Conservation (phyloP, 2,329 filamentous ascomycete genomes). For the Pezizomycotina sp. region DNA sequence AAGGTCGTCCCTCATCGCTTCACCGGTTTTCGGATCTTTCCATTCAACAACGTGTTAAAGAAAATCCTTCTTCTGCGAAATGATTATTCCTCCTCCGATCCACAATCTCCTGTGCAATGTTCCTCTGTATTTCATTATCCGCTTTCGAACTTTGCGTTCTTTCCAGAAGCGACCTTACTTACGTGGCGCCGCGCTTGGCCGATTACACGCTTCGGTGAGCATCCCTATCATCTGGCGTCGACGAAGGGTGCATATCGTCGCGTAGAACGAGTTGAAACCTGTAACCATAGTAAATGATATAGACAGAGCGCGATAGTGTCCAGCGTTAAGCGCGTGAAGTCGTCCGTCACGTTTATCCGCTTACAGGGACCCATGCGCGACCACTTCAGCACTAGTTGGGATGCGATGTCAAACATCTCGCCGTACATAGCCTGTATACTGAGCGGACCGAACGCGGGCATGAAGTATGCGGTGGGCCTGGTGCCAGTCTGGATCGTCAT, state of each 20-base stretch:
- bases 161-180: no score
- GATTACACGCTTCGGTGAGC: slow-evolving; percentile 39
- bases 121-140: slow-evolving; percentile 35
- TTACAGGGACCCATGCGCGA: slow-evolving; percentile 43
- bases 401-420: slow-evolving; percentile 51
- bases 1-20: slow-evolving; percentile 44
- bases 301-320: slow-evolving; percentile 50
- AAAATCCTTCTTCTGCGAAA: slow-evolving; percentile 45
- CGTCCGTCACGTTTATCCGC: slow-evolving; percentile 44
- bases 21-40: slow-evolving; percentile 48
- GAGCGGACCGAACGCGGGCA: slow-evolving; percentile 54
- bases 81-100: slow-evolving; percentile 41
- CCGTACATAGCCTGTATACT: slow-evolving; percentile 52
- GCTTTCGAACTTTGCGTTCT: no score
- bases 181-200: no score
- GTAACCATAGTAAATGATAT: slow-evolving; percentile 21
- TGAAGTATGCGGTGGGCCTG: no score
- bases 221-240: slow-evolving; percentile 48
- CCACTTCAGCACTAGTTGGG: slow-evolving; percentile 51
- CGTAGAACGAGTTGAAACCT: slow-evolving; percentile 61
- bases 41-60: slow-evolving; percentile 54
- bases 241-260: slow-evolving; percentile 55
- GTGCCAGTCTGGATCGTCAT: no score
- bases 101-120: slow-evolving; percentile 44
- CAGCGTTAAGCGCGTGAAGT: slow-evolving; percentile 56